Conservation (phyloP, 331 rosid genomes). For the Rhamnella rubrinervis region DNA sequence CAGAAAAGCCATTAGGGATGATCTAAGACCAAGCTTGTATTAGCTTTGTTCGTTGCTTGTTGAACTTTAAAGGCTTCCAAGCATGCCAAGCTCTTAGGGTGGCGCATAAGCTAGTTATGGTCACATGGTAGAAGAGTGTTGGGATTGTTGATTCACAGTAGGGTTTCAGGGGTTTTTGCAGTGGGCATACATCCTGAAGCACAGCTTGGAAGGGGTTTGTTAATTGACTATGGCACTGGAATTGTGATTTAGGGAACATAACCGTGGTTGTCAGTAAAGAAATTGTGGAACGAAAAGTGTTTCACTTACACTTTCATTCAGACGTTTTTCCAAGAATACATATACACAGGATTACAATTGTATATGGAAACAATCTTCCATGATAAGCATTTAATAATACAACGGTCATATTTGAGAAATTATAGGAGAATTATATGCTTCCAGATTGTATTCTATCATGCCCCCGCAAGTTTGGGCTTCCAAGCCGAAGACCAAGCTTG, state of each 20-base stretch:
- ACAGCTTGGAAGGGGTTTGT: constrained; percentile 19
- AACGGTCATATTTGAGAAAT: too few species aligned
- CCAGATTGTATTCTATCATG: too few species aligned
- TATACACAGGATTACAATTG: too few species aligned
- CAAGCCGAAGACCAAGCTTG: too few species aligned
- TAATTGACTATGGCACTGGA: constrained; percentile 30
- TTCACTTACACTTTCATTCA: too few species aligned
- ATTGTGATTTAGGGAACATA: constrained; percentile 27
- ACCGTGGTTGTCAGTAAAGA: too few species aligned
- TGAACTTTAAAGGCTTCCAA: constrained; percentile 29
- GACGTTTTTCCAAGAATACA: too few species aligned
- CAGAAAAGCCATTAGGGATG: constrained; percentile 7
- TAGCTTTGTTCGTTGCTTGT: constrained; percentile 18
- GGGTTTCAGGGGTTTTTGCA: constrained; percentile 29
- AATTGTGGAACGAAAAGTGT: too few species aligned
- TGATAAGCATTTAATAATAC: too few species aligned
- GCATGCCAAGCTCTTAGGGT: constrained; percentile 30
- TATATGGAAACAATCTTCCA: too few species aligned
- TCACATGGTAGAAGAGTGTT: constrained; percentile 13
- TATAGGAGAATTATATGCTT: too few species aligned
- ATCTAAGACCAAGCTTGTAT: constrained; percentile 35
- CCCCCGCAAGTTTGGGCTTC: too few species aligned
- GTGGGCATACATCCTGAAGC: constrained; percentile 36
- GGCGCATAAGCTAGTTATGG: constrained; percentile 28
- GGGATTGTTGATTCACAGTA: constrained; percentile 20